phyloP scores from a whole-genome alignment of 148 eudicot genomes.

The Amaranthus hypochondriacus region DNA sequence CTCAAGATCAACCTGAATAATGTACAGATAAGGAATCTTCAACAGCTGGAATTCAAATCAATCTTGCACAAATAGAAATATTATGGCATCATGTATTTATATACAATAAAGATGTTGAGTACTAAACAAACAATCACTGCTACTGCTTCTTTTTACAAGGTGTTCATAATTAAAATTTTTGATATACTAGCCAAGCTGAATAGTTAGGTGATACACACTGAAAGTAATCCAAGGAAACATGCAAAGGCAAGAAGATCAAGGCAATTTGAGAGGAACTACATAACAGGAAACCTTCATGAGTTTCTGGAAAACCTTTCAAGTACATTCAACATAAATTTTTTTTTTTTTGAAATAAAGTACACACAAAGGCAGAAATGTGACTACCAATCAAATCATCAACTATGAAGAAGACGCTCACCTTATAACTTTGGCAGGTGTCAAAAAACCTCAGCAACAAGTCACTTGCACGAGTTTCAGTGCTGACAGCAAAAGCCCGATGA shows the following conservation, averaged over 20 bases:
- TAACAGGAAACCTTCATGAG: not conserved
- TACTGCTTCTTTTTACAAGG: not conserved
- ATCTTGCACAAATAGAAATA: not conserved
- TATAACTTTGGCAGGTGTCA: conserved; percentile 93
- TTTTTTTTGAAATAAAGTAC: too few relatives aligned
- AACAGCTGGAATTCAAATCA: not conserved
- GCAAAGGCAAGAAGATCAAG: not conserved
- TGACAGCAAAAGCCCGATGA: conserved; percentile 91
- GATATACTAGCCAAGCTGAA: not conserved
- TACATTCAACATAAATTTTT: not conserved
- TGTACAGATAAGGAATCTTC: not conserved
- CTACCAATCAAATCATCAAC: conserved; percentile 4
- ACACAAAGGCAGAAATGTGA: too few relatives aligned
- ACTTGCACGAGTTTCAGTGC: conserved; percentile 94
- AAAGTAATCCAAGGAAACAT: not conserved
- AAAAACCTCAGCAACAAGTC: conserved; percentile 81
- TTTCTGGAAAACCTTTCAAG: not conserved
- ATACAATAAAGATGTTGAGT: not conserved
- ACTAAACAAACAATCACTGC: not conserved
- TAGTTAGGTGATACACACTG: not conserved
- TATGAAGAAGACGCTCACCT: conserved; percentile 39
- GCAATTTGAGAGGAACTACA: too few relatives aligned
- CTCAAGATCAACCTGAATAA: not conserved
- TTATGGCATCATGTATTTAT: not conserved
- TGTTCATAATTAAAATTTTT: not conserved